A percentile compares a stretch with the other conserved stretches of the same genome.
Evolutionary conservation across 371 early-diverging fungal genomes (phyloP).

Genomic region (Fennellomyces sp.): DNA sequence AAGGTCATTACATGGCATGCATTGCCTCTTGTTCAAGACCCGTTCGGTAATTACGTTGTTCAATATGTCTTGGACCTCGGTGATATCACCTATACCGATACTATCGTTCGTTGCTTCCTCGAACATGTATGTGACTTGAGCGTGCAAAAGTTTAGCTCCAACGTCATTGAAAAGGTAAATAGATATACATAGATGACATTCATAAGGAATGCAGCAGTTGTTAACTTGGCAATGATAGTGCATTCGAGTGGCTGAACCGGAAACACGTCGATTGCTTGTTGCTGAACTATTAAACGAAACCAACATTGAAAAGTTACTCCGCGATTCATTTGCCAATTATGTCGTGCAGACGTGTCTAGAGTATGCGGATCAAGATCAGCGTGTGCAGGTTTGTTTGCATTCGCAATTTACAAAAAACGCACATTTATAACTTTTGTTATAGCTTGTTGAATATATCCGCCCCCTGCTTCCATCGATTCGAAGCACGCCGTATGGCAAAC

Average conservation of each 20-base stretch:
- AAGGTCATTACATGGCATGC: slow-evolving; percentile 77
- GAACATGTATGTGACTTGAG: slow-evolving; percentile 78
- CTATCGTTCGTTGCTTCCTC: slow-evolving; percentile 75
- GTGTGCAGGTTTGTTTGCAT: slow-evolving; percentile 51
- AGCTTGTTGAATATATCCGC: slow-evolving; percentile 78
- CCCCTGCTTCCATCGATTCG: slow-evolving; percentile 81
- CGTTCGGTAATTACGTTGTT: slow-evolving; percentile 98
- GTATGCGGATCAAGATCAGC: slow-evolving; percentile 80
- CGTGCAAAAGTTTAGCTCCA: slow-evolving; percentile 91
- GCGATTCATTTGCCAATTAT: slow-evolving; percentile 91
- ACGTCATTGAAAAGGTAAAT: slow-evolving; percentile 87
- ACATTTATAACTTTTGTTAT: neutral
- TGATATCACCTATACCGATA: slow-evolving; percentile 66
- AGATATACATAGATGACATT: neutral
- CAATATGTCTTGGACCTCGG: slow-evolving; percentile 93
- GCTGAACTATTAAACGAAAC: slow-evolving; percentile 72
- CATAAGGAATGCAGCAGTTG: neutral
- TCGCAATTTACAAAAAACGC: neutral
- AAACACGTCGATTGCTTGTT: slow-evolving; percentile 70
- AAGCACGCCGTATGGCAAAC: slow-evolving; percentile 88
- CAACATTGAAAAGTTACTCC: slow-evolving; percentile 73
- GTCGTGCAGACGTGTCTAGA: slow-evolving; percentile 92
- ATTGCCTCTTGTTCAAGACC: slow-evolving; percentile 85
- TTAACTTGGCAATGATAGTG: no score
- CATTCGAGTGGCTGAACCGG: slow-evolving; percentile 77